phyloP scores from a whole-genome alignment of 768 basidiomycete genomes.

The Mycena pura region DNA sequence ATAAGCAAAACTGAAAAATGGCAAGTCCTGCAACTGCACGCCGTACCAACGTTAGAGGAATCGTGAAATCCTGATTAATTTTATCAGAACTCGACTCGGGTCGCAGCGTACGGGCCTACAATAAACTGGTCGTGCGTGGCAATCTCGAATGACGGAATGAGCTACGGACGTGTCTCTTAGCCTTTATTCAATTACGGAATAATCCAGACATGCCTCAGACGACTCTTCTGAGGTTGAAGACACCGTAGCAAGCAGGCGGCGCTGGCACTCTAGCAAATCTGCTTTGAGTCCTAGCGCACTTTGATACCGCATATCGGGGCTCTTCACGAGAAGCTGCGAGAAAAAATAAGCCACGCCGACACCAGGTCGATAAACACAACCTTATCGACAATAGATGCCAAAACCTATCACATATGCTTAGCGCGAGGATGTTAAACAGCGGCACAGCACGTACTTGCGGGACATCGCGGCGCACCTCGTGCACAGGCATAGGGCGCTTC shows the following conservation, averaged over 20 bases:
- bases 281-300: constrained; percentile 72
- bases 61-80: constrained; percentile 64
- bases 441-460: constrained; percentile 57
- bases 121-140: constrained; percentile 68
- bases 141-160: constrained; percentile 74
- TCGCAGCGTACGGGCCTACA: constrained; percentile 41
- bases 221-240: constrained; percentile 63
- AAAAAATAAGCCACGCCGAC: constrained; percentile 19
- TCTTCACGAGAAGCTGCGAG: constrained; percentile 66
- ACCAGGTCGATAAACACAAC: constrained; percentile 34
- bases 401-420: constrained; percentile 3
- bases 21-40: neutral
- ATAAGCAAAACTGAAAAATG: constrained; percentile 7
- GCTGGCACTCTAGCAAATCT: constrained; percentile 74
- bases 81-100: neutral
- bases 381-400: constrained; percentile 75
- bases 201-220: constrained; percentile 47
- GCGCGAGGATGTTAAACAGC: neutral
- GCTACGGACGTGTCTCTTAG: constrained; percentile 43
- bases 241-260: constrained; percentile 64
- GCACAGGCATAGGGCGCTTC: constrained; percentile 76
- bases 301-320: constrained; percentile 72
- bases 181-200: constrained; percentile 14
- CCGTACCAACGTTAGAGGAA: constrained; percentile 68
- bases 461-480: constrained; percentile 75